Evolutionary conservation across 129 eudicot genomes (phyloP), one percentile per base, ranked within the genome.

Genomic region (Dittrichia graveolens): DNA sequence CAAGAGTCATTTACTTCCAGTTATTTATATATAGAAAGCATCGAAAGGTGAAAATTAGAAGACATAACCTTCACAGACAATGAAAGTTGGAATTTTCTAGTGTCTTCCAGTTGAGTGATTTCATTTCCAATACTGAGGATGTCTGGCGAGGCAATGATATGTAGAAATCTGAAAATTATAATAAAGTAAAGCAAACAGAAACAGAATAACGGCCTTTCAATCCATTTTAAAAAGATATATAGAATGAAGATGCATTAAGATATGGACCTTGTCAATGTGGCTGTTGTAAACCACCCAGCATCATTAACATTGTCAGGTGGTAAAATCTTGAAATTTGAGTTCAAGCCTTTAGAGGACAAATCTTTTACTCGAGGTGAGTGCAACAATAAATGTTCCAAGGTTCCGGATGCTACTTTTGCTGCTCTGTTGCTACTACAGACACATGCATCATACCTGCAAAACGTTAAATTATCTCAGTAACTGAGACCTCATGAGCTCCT

Each of bases 91-190:
- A 94, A 94, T 58, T 67, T 82, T 43, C 81, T 87, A 5, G 96
- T 83, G 61, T 95, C 99, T 65, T 86, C 96, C 60, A 95, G 72
- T 67, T 95, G 97, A 73, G 76, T 75, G 59, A 95, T 86, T 84
- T 95, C 99, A 61, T 82, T 81, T 69, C 67, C 80, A 8, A 90
- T 68, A 73, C 82, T 65, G 31, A 91, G 75, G 55, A 81, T 63
- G 64, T 80, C 81, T 52, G 81, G 79, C 16, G 87, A 83, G 60
- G 78, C 83, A 69, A 91, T 68, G 24, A 95, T 69, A 39, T 43
- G 82, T 3, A 95, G 80, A 83, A 95, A 95, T 75, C 99, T 95
- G 85, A 50, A 70, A 64, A 18, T 67, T 43, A 67, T 68, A 12
- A 19, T 49, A 58, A 52, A 18, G 31, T 5, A 65, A 72, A 45